These are phyloP conservation scores for Paraphaeosphaeria minitans DNA, from an alignment of 2,329 filamentous ascomycete genomes.

Conservation along the genomic window DNA sequence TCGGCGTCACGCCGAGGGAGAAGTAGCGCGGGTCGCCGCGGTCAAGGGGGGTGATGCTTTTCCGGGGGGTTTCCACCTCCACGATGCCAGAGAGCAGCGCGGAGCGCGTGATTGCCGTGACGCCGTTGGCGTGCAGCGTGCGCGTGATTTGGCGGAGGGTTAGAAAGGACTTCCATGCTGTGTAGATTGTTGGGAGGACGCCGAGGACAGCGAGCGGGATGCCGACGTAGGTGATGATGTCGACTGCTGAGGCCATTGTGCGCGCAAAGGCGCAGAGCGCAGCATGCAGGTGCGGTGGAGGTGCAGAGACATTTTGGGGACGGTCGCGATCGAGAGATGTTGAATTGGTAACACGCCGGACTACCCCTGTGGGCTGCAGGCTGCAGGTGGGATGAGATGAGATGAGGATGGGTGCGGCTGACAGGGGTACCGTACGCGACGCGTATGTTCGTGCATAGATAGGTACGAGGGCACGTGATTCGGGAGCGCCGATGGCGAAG, in stretches of 20 bases:
- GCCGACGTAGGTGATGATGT: conserved; percentile 39
- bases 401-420: conserved; percentile 1
- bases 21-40: conserved; percentile 65
- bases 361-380: conserved; percentile 6
- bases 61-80: conserved; percentile 68
- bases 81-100: conserved; percentile 70
- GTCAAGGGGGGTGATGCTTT: conserved; percentile 66
- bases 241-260: conserved; percentile 15
- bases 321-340: background rate
- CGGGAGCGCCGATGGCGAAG: background rate
- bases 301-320: background rate
- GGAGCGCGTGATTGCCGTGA: conserved; percentile 64
- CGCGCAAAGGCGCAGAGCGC: background rate
- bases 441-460: background rate
- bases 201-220: conserved; percentile 65
- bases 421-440: conserved; percentile 3
- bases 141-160: conserved; percentile 66
- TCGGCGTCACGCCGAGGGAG: conserved; percentile 58
- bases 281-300: background rate
- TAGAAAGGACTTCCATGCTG: conserved; percentile 64
- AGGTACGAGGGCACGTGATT: conserved; percentile 10
- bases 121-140: conserved; percentile 61
- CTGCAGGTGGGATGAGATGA: background rate
- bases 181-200: conserved; percentile 70
- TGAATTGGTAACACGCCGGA: background rate